phyloP scores from a whole-genome alignment of 371 early-diverging fungal species.

The Aphelidium insulamus region DNA sequence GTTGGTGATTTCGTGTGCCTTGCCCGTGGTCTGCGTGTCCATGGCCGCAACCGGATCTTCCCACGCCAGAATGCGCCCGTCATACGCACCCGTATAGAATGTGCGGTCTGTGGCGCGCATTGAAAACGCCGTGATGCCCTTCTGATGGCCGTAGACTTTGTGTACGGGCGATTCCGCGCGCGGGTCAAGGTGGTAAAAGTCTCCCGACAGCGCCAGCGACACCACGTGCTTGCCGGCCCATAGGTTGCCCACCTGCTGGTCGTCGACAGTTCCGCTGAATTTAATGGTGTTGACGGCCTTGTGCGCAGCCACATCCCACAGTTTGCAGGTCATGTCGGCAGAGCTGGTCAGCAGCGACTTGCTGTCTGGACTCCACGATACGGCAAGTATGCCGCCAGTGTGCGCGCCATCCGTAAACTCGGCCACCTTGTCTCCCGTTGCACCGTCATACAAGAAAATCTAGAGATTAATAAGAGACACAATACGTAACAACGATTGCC shows the following conservation, averaged over 20 bases:
- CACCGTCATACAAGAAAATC: conserved; percentile 80
- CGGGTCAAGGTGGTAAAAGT: conserved; percentile 57
- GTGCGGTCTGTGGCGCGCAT: conserved; percentile 18
- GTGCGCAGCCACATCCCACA: conserved; percentile 67
- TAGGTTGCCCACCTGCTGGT: conserved; percentile 85
- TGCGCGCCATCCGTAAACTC: conserved; percentile 46
- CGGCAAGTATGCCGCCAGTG: conserved; percentile 54
- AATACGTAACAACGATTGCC: not conserved
- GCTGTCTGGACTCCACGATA: conserved; percentile 71
- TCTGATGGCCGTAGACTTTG: conserved; percentile 69
- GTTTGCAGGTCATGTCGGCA: conserved; percentile 64
- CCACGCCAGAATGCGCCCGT: conserved; percentile 59
- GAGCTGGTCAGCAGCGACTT: conserved; percentile 53
- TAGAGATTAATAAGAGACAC: conserved; percentile 3
- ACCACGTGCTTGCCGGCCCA: conserved; percentile 57
- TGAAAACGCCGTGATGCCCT: conserved; percentile 58
- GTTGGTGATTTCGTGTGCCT: conserved; percentile 11
- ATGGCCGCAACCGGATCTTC: conserved; percentile 12
- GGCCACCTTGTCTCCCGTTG: conserved; percentile 53
- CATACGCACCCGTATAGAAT: conserved; percentile 70
- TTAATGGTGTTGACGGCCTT: conserved; percentile 23
- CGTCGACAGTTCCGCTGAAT: conserved; percentile 11
- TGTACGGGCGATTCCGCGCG: too few relatives aligned
- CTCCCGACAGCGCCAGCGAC: conserved; percentile 55
- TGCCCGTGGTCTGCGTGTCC: conserved; percentile 8